Base-by-base conservation (phyloP, 2,329 filamentous ascomycete genomes). In the Lecanicillium sp. region DNA sequence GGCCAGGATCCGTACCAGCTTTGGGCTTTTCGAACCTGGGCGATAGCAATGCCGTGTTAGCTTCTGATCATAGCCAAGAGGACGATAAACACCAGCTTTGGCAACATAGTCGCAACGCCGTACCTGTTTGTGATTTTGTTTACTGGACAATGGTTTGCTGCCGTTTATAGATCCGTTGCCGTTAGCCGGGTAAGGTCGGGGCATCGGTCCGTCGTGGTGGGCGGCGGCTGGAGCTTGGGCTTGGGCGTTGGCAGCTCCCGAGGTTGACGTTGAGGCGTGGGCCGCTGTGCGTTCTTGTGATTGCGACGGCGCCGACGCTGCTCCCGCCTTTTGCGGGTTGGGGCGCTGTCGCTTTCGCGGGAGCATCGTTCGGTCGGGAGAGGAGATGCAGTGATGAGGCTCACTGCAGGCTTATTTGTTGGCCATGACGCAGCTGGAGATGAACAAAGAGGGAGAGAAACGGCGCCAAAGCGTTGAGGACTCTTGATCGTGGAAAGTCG, bases 1-100 rank as follows among this genome's bases (percentile, higher is more conserved):
- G 74, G 71, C 73, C 73, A 79, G 14, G 76, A 74, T 38, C 74
- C 73, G 54, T 80, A 80, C 77, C 76, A 81, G 53, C 75, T 79
- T 34, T 63, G 63, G 8, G 67, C 58, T 51, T 75, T 75, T 43
- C 64, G 67, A 28, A 69, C 56, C 71, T 76, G 48, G 2, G 9
- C 12, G 12, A 30, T 7, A 25, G 17, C 17, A 11, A 17, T 15
- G 18, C 16, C 18, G 30, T 33, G 6, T 25, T 25, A 25, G 22
- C 35, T 42, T 44, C 38, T 45, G 42, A 30, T n/a, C 22, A 9
- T 15, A 25, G 22, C 22, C 22, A 25, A 6, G 6, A 7, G 22
- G 7, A 25, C 7, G 22, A 6, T 25, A 11, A 25, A 25, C 22
- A 7, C 6, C 6, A 25, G 22, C 22, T 11, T 6, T 25, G 6